phyloP scores from a whole-genome alignment of 176 grass and related monocot genomes.

The Oryza longistaminata region DNA sequence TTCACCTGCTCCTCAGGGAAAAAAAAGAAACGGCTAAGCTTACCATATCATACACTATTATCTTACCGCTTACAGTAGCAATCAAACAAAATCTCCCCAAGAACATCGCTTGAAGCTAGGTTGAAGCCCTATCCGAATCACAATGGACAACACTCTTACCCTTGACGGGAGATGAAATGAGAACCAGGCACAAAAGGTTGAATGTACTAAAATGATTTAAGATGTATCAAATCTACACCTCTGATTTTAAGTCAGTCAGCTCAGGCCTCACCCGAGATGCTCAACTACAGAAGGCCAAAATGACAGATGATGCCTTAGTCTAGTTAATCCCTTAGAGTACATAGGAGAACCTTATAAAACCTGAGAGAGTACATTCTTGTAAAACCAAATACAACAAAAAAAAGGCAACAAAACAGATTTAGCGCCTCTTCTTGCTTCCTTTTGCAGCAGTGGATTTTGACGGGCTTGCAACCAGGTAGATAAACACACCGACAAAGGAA shows the following conservation, averaged over 20 bases:
- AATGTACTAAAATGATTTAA: not conserved
- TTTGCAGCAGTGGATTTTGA: constrained; percentile 48
- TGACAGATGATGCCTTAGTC: not conserved
- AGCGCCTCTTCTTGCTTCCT: constrained; percentile 73
- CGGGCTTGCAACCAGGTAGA: constrained; percentile 55
- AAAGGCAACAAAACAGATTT: constrained; percentile 4
- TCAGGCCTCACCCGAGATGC: not conserved
- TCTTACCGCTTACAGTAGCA: not conserved
- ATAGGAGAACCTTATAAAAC: not conserved
- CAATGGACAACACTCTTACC: not conserved
- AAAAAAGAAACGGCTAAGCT: not conserved
- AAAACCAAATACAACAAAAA: constrained; percentile 20
- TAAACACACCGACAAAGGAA: constrained; percentile 56
- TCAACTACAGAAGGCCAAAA: not conserved
- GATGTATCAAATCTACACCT: not conserved
- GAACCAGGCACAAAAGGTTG: not conserved
- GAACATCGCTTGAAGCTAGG: not conserved
- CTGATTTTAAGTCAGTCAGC: not conserved
- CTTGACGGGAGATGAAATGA: not conserved
- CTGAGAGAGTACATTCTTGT: not conserved
- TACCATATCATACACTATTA: not conserved
- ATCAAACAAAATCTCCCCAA: not conserved
- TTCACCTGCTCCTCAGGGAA: not conserved
- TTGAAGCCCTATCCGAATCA: not conserved
- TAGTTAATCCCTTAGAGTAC: constrained; percentile 8